phyloP scores from a whole-genome alignment of 306 rosid genomes.

The Luffa aegyptiaca region DNA sequence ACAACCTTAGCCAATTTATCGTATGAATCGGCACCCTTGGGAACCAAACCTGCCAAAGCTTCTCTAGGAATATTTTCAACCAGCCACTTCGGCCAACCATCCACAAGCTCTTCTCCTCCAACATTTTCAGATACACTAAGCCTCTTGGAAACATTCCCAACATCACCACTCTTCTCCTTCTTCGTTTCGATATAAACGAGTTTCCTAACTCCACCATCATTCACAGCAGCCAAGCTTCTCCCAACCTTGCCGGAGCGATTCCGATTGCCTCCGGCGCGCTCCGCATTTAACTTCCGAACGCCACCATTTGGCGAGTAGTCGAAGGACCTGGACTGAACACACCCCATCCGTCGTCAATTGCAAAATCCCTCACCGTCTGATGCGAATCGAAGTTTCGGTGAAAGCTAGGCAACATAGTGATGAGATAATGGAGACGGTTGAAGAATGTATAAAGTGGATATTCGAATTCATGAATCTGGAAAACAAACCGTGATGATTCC shows the following conservation, averaged over 20 bases:
- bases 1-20: constrained; percentile 57
- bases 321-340: constrained; percentile 24
- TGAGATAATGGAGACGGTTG: not conserved
- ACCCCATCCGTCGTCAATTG: constrained; percentile 43
- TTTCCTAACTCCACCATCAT: constrained; percentile 7
- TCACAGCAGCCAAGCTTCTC: not conserved
- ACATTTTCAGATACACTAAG: constrained; percentile 16
- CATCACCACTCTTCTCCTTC: constrained; percentile 9
- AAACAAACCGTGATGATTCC: not conserved
- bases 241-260: constrained; percentile 4
- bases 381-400: constrained; percentile 10
- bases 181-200: not conserved
- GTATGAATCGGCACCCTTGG: constrained; percentile 57
- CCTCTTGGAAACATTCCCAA: constrained; percentile 13
- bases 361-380: not conserved
- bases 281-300: constrained; percentile 17
- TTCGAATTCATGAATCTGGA: not conserved
- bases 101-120: constrained; percentile 35
- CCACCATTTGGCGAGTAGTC: not conserved
- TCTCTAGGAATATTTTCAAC: constrained; percentile 38
- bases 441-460: not conserved
- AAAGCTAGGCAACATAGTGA: constrained; percentile 21
- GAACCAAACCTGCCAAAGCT: constrained; percentile 36
- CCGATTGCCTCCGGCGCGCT: not conserved
- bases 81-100: constrained; percentile 71